Base-by-base conservation (phyloP, 176 grass and related monocot species). In the Bonia amplexicaulis region DNA sequence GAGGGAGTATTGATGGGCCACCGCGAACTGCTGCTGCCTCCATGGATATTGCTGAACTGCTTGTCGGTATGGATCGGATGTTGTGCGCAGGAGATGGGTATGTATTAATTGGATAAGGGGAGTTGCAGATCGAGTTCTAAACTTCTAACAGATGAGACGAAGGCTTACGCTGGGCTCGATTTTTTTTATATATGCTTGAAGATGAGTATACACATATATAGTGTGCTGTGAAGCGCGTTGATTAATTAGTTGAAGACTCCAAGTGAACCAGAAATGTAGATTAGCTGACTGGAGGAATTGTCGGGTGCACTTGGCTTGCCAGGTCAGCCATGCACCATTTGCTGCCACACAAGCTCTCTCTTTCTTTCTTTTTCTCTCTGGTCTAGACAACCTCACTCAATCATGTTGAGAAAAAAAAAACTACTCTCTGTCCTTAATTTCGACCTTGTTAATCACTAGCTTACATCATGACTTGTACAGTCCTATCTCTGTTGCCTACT, bases 191-290 rank as follows among this genome's bases (percentile, higher is more conserved):
- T 16, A 57, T 16, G 77, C 20, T 84, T 72, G 8, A 9, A 60
- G 20, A 69, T 14, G 8, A 64, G 4, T 4, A 8, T 13, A 5
- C 6, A 33, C 9, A n/a, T 57, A 66, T 7, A 26, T 4, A 80
- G 22, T 8, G 31, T 12, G 23, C 15, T 14, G 5, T 12, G 9
- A 40, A 77, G 68, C 81, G 78, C 78, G 83, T 65, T 13, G n/a
- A 67, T 80, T 54, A 81, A 55, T 81, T 41, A 22, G 81, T 23
- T 42, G 44, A 62, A 44, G 72, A 77, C 71, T 61, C 39, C 37
- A 31, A 63, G 16, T 49, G 47, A 23, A 14, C 69, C 44, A 12
- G 7, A 41, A 51, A 45, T 15, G 31, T 26, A 51, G 44, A 68
- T 47, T 39, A 71, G 52, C 74, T 20, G 15, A 65, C 6, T 2